Base-by-base conservation (phyloP, 331 rosid genomes). In the Malus hybrid region DNA sequence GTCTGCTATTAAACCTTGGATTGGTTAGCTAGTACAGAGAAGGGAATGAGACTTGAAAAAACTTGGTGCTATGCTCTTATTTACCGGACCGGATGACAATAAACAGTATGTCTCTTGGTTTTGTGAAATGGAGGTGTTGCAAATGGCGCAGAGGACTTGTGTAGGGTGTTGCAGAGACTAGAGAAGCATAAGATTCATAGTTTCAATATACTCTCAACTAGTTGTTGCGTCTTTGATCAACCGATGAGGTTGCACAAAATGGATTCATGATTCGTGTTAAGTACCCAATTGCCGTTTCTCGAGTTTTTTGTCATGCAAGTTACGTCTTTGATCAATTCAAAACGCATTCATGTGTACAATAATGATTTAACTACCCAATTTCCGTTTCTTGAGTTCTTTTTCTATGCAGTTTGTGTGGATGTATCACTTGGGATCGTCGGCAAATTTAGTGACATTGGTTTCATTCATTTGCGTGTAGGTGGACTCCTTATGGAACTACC, bases 401-500 rank as follows among this genome's bases (percentile, higher is more conserved):
- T 29, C 3, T 22, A 20, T 55, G 65, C 34, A 4, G 22, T 33
- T 20, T n/a, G 7, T 33, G 10, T 13, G 29, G 29, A 14, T 53
- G n/a, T 30, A 22, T 22, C 10, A 15, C 32, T 2, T 30, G 5
- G 20, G 9, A 4, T 4, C 6, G 1, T n/a, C 18, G 33, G 3
- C n/a, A 36, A 1, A 28, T 3, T 55, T 28, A 32, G 16, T 63
- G 18, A 72, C 57, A 75, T 82, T 30, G 63, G 62, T 63, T 28
- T 44, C 61, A 60, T 75, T 58, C 76, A 28, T 67, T 78, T 84
- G 66, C 75, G 75, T 73, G 78, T 81, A 89, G 98, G 80, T 93
- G 96, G 97, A 84, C 88, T 79, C 98, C 98, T 30, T 91, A 89
- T 18, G 98, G 97, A 73, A 91, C 77, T 56, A 91, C 97, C 13